A percentile compares a stretch with the other conserved stretches of the same genome.
Evolutionary conservation across 2,329 filamentous ascomycete species (phyloP).

Genomic region (Microcyclospora pomicola): DNA sequence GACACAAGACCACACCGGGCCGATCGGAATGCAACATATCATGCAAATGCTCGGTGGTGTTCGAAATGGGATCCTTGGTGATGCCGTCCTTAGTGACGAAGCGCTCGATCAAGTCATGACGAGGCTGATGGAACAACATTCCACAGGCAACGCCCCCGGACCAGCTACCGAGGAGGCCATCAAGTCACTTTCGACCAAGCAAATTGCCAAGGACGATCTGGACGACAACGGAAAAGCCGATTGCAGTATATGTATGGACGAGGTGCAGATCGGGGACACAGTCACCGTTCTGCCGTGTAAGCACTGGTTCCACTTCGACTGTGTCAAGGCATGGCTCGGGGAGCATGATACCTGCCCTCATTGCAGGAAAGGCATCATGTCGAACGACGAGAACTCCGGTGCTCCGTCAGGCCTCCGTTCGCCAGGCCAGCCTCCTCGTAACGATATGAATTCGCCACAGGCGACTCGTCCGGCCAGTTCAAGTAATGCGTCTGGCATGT

Average conservation of each 20-base stretch:
- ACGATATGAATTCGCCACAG: background rate
- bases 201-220: slow-evolving; percentile 55
- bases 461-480: background rate
- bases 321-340: slow-evolving; percentile 68
- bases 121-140: slow-evolving; percentile 73
- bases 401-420: background rate
- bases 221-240: slow-evolving; percentile 57
- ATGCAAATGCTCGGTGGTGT: slow-evolving; percentile 18
- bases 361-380: slow-evolving; percentile 46
- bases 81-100: slow-evolving; percentile 83
- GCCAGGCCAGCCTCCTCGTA: slow-evolving; percentile 1
- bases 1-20: background rate
- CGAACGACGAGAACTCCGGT: slow-evolving; percentile 12
- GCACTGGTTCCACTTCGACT: slow-evolving; percentile 85
- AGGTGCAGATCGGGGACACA: slow-evolving; percentile 57
- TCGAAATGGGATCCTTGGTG: slow-evolving; percentile 42
- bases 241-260: slow-evolving; percentile 91
- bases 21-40: slow-evolving; percentile 4
- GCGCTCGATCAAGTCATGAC: slow-evolving; percentile 80
- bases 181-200: slow-evolving; percentile 51
- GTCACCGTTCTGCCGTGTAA: slow-evolving; percentile 71
- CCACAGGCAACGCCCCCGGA: slow-evolving; percentile 61
- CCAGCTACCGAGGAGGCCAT: slow-evolving; percentile 69
- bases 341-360: slow-evolving; percentile 91
- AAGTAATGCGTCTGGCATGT: background rate